Base-by-base conservation (phyloP, 805 yeast genomes). In the Candida nonsorbophila region DNA sequence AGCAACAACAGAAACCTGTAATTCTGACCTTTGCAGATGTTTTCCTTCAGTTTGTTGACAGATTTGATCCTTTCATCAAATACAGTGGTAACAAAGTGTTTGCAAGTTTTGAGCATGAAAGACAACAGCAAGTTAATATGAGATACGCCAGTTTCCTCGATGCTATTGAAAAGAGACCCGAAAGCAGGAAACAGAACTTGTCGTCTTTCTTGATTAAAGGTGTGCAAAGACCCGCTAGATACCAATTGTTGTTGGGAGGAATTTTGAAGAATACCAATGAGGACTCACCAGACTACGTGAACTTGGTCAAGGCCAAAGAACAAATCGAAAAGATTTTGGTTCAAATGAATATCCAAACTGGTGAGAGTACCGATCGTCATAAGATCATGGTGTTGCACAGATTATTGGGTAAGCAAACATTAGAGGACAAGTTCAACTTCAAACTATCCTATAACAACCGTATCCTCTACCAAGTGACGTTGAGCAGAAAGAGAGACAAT, bases 1-100 rank as follows among this genome's bases (percentile, higher is more conserved):
- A 65, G 31, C 97, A 90, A 55, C 86, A 78, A 47, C 78, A 76
- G 40, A 76, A 83, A 23, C 92, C 94, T 0, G 84, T 88, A 4
- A 90, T 88, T 16, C 79, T 78, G 34, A 79, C 81, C 20, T 70
- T 92, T 45, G 97, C 95, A 25, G 98, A 92, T 53, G 72, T 92
- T 2, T 77, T 92, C 36, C 56, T 88, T 33, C 92, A 87, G 42
- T 82, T 69, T 48, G 85, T 87, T 16, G 86, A 92, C 5, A 74
- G 74, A 34, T 88, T 92, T 54, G 95, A 88, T 40, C 95, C 97
- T 3, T 92, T 90, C 57, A 81, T 92, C 22, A 74, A 81, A 24
- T 92, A 92, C 54, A 94, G 95, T 34, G 96, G 96, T 10, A 87
- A 90, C 31, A 90, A 92, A 53, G 85, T 90, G 27, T 87, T 86